Base-by-base conservation (phyloP, 208 protist species). In the Strigomonas galati region DNA sequence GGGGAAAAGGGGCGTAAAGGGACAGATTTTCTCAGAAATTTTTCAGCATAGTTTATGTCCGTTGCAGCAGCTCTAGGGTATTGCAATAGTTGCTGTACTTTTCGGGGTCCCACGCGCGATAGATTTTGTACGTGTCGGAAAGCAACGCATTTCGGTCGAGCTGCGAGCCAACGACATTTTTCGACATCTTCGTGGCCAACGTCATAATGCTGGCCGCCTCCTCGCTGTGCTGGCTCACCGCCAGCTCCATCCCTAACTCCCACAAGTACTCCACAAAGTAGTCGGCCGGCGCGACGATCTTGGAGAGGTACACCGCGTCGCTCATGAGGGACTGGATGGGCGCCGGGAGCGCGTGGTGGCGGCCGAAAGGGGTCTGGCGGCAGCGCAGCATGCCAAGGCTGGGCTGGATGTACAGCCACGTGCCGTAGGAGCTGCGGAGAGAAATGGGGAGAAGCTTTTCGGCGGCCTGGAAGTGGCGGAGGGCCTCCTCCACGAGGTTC, bases 221-320 rank as follows among this genome's bases (percentile, higher is more conserved):
- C 32, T 71, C 79, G 58, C 80, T 80, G 66, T 78, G 58, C 3
- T 32, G 56, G 55, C 79, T 71, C 12, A 69, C 70, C 17, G 74
- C 72, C n/a, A 91, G 70, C 74, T 91, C 85, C 79, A 82, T 87
- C 4, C 85, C 85, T 31, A 91, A 73, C 67, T 85, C 81, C 81
- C 85, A 91, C 28, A 91, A 62, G 68, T 86, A 91, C 69, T 85
- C 79, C 26, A 80, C 81, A 67, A 84, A 83, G 73, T 77, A 83
- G 65, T 85, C 85, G 2, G 67, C 54, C 27, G 85, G 81, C 7
- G 72, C 54, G 2, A 84, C 66, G 12, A 77, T 53, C 6, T 71
- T 71, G 12, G 81, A 71, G 24, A 91, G 67, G 64, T 76, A 72
- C 19, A 81, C 55, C n/a, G 85, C 79, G 48, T 85, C 79, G n/a